These are phyloP conservation scores for Eucalyptus polybractea DNA, from an alignment of 345 rosid species.

Conservation along the genomic window DNA sequence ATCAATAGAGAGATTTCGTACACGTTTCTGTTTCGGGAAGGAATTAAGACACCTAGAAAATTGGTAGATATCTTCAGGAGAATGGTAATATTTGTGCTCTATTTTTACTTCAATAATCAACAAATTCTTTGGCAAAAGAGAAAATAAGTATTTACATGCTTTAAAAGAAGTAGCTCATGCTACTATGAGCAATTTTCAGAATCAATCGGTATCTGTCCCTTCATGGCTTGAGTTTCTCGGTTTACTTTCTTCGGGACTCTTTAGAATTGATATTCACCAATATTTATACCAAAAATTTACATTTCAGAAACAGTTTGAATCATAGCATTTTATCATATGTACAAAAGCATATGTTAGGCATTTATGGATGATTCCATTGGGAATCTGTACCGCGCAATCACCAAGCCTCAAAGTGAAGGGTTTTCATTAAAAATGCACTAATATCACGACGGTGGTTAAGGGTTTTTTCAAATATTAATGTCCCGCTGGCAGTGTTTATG, in stretches of 20 bases:
- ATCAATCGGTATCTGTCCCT: background rate
- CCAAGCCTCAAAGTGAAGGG: background rate
- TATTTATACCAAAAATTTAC: background rate
- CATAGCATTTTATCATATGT: background rate
- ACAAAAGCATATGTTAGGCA: background rate
- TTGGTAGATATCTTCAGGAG: too few species aligned
- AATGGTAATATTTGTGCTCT: too few species aligned
- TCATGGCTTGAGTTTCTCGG: background rate
- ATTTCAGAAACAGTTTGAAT: background rate
- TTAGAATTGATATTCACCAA: background rate
- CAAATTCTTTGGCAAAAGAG: too few species aligned
- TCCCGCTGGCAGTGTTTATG: too few species aligned
- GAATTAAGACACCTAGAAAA: too few species aligned
- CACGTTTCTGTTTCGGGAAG: background rate
- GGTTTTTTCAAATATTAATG: too few species aligned
- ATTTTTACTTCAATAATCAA: too few species aligned
- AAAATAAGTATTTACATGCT: too few species aligned
- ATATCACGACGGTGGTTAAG: background rate
- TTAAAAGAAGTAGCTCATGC: background rate
- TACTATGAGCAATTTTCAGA: background rate
- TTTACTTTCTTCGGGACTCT: background rate
- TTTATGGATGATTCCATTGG: background rate
- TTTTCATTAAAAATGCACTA: too few species aligned
- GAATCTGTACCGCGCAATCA: background rate
- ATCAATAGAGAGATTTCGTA: background rate